Conservation (phyloP, 1,139 yeast genomes). For the Magnusiomyces fungicola region DNA sequence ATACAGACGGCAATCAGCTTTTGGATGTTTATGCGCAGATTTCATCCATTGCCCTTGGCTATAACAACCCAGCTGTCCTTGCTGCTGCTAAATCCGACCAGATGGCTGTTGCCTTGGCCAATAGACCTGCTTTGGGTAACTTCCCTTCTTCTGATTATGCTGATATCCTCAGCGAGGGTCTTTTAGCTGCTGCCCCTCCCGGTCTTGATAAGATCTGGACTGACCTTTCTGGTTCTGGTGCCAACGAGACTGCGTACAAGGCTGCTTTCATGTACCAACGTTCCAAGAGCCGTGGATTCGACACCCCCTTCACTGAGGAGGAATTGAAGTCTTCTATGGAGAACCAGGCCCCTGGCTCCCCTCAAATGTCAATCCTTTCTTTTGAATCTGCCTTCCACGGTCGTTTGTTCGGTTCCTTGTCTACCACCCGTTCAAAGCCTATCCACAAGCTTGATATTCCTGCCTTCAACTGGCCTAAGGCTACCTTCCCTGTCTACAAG, state of each 20-base stretch:
- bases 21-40: slow-evolving; percentile 73
- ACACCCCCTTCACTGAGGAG: slow-evolving; percentile 48
- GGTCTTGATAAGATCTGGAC: slow-evolving; percentile 66
- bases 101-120: slow-evolving; percentile 60
- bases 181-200: slow-evolving; percentile 61
- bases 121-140: slow-evolving; percentile 73
- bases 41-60: slow-evolving; percentile 71
- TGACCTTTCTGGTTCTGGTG: slow-evolving; percentile 76
- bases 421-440: slow-evolving; percentile 75
- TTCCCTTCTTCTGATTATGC: slow-evolving; percentile 61
- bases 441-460: slow-evolving; percentile 81
- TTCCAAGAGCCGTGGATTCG: slow-evolving; percentile 45
- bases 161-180: slow-evolving; percentile 46
- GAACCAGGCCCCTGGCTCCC: slow-evolving; percentile 64
- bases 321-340: slow-evolving; percentile 58
- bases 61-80: slow-evolving; percentile 65
- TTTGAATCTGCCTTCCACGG: slow-evolving; percentile 78
- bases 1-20: slow-evolving; percentile 59
- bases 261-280: slow-evolving; percentile 77
- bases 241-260: slow-evolving; percentile 77
- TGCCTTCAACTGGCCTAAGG: slow-evolving; percentile 81
- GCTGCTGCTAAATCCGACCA: slow-evolving; percentile 56
- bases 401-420: slow-evolving; percentile 69
- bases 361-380: slow-evolving; percentile 65
- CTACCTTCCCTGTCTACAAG: slow-evolving; percentile 66